Evolutionary conservation across 768 basidiomycete genomes (phyloP), one percentile per base, ranked within the genome.

Genomic region (Agrocybe praecox): DNA sequence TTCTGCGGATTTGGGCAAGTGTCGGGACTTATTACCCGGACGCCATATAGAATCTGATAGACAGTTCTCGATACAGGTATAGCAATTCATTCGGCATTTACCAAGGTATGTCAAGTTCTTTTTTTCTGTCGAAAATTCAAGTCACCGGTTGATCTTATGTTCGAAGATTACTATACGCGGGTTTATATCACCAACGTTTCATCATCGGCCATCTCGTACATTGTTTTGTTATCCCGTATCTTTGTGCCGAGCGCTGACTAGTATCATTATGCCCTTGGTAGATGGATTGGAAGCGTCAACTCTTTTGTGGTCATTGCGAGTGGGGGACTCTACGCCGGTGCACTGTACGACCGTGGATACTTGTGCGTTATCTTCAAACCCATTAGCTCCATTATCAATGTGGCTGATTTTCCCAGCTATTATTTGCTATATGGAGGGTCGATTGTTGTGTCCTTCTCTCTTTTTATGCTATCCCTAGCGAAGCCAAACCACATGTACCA

Each of bases 251-350:
- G 32, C 26, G 26, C 26, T 29, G 26, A 29, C 9, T 29, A 18
- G 50, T n/a, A 24, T 55, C 15, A 18, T 36, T 14, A 40, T 45
- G 49, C 14, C 12, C 22, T n/a, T n/a, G n/a, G n/a, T 14, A 56
- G 55, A 1, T 51, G 55, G 55, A 51, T 56, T 46, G 55, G 55
- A 6, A 56, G 55, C 49, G 49, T 56, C 17, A 56, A 56, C 15
- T 42, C 55, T 2, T 56, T 56, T 49, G 17, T 56, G 7, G 36
- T 56, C 11, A 45, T 56, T 15, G 43, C 43, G 15, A 46, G 49
- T n/a, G 55, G 55, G 14, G 36, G 36, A 14, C n/a, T 40, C 14
- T 40, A 40, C n/a, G 36, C 36, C 36, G 36, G 36, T 12, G 36
- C 36, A 7, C 24, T 57, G 12, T 57, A 52, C 21, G 56, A 57